These are phyloP conservation scores for Graphiopsis chlorocephala DNA, from an alignment of 2,329 filamentous ascomycete species.

Conservation along the genomic window DNA sequence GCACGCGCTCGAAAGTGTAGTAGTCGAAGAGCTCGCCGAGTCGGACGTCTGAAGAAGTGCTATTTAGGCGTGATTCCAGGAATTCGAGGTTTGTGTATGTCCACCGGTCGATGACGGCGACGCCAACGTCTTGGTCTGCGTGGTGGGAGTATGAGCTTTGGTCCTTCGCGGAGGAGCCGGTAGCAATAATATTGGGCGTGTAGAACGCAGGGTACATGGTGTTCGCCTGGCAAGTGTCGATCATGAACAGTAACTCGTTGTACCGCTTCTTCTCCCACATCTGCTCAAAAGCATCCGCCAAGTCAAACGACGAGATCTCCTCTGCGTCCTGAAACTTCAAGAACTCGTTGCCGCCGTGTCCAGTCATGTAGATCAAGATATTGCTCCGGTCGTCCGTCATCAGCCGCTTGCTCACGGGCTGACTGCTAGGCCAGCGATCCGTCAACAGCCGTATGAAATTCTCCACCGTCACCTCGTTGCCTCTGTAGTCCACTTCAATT, in stretches of 20 bases:
- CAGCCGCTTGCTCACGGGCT: slow-evolving; percentile 88
- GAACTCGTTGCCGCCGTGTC: slow-evolving; percentile 96
- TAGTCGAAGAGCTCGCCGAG: slow-evolving; percentile 93
- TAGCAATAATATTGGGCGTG: slow-evolving; percentile 96
- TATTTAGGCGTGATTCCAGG: slow-evolving; percentile 83
- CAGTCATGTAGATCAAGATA: slow-evolving; percentile 98
- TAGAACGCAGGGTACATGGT: slow-evolving; percentile 99
- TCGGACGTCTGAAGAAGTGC: slow-evolving; percentile 81
- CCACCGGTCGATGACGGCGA: slow-evolving; percentile 96
- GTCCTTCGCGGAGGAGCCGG: slow-evolving; percentile 92
- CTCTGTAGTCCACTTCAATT: slow-evolving; percentile 96
- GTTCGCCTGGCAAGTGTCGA: slow-evolving; percentile 98
- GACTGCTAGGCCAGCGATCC: slow-evolving; percentile 89
- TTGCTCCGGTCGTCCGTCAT: slow-evolving; percentile 95
- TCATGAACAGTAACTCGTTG: slow-evolving; percentile 98
- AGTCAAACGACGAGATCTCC: slow-evolving; percentile 92
- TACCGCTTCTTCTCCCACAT: slow-evolving; percentile 99
- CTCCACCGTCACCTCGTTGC: slow-evolving; percentile 98
- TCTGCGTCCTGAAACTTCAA: slow-evolving; percentile 98
- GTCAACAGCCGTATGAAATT: slow-evolving; percentile 96
- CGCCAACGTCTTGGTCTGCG: slow-evolving; percentile 94
- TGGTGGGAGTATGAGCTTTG: slow-evolving; percentile 97
- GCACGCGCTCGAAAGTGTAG: slow-evolving; percentile 92
- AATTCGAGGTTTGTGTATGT: slow-evolving; percentile 99
- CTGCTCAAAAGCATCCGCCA: slow-evolving; percentile 96